Percentiles rank a stretch among this genome's conserved stretches.
Conservation (phyloP, 2,329 filamentous ascomycete genomes). For the Pseudopyrenochaeta lycopersici region DNA sequence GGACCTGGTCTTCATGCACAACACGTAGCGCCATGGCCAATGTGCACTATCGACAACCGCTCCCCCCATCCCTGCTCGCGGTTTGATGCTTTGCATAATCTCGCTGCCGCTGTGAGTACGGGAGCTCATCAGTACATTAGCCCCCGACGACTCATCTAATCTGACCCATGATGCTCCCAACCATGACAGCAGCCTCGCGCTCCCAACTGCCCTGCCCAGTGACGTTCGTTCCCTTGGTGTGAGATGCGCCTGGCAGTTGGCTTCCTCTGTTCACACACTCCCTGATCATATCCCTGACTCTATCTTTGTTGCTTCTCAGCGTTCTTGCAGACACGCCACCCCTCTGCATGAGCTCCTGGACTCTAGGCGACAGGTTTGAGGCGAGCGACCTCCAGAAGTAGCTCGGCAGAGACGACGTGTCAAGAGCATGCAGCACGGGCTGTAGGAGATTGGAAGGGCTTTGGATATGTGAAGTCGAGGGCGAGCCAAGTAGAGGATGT, state of each 20-base stretch:
- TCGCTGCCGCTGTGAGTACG: too few species aligned
- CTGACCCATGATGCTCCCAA: conserved; percentile 76
- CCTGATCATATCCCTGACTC: conserved; percentile 77
- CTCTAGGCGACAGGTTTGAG: conserved; percentile 75
- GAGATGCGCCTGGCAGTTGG: conserved; percentile 67
- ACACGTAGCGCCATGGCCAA: conserved; percentile 11
- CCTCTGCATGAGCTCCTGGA: conserved; percentile 83
- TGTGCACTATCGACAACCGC: background rate
- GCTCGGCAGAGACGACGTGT: conserved; percentile 85
- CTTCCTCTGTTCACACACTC: conserved; percentile 85
- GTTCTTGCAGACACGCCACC: conserved; percentile 87
- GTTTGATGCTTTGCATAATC: too few species aligned
- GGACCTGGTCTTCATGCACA: background rate
- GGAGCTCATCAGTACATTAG: too few species aligned
- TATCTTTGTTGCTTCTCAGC: conserved; percentile 76
- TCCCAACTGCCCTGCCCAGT: conserved; percentile 73
- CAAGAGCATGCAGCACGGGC: conserved; percentile 77
- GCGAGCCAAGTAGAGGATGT: conserved; percentile 69
- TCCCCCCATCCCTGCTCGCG: background rate
- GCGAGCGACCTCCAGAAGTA: conserved; percentile 96
- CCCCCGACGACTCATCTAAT: too few species aligned
- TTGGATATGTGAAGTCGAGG: conserved; percentile 8
- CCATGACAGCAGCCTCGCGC: conserved; percentile 93
- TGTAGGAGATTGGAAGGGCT: conserved; percentile 67
- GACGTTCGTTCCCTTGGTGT: conserved; percentile 57